Evolutionary conservation across 257 asterid species (phyloP), one percentile per base, ranked within the genome.

Genomic region (Gentiana macrophylla): DNA sequence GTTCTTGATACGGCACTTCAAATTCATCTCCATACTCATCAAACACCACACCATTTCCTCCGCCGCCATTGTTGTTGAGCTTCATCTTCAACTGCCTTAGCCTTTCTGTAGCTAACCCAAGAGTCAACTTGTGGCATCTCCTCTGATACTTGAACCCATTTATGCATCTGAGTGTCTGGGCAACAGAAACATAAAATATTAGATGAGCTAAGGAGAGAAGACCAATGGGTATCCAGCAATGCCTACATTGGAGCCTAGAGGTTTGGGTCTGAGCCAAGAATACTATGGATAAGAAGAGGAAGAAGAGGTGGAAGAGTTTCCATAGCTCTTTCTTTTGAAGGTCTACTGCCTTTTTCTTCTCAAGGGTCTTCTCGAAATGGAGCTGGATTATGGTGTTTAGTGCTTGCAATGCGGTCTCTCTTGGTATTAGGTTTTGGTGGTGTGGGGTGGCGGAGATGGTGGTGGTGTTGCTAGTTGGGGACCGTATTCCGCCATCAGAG

Each of bases 91-190:
- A 70, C 66, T 74, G 88, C 55, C 97, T 58, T 35, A 90, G 79
- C 54, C 91, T 73, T 5, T 90, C 98, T 1, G 98, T 86, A 49
- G 98, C 96, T 56, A 84, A 61, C 1, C 94, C 98, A 6, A 90
- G 93, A 8, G 98, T 90, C 50, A 90, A 60, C 71, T 90, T 90
- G 60, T 90, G 98, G 77, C 98, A 90, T 53, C 96, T 75, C n/a
- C 98, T 62, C 71, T 90, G 98, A 52, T 86, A 90, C 84, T 90
- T 90, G 78, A 86, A 90, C 12, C 98, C 98, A 70, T 86, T 90
- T 70, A 86, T 82, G 81, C 96, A 90, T 43, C 98, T 80, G 49
- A 86, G 81, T 1, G 98, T 90, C 63, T 90, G 96, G 5, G 95
- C 95, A 36, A 86, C 98, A 3, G 96, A 77, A 7, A 86, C 94